phyloP scores from a whole-genome alignment of 2,329 filamentous ascomycete species.

The Scytalidium lignicola region DNA sequence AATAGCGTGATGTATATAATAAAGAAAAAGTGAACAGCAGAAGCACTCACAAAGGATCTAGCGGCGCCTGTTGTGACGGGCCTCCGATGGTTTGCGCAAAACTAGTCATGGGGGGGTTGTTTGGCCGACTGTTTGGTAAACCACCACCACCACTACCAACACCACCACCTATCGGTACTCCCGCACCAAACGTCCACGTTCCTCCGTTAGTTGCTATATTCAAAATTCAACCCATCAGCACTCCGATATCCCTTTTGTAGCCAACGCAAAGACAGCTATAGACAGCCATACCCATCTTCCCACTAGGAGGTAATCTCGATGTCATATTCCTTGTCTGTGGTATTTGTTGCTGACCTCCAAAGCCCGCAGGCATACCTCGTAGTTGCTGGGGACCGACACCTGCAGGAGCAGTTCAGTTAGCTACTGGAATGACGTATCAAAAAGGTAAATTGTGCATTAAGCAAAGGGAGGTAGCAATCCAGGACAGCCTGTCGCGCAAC shows the following conservation, averaged over 20 bases:
- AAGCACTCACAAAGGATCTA: conserved; percentile 59
- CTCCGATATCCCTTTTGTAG: neutral
- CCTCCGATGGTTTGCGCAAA: conserved; percentile 60
- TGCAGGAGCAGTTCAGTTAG: conserved; percentile 7
- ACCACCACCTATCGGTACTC: conserved; percentile 54
- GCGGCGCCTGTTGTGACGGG: conserved; percentile 54
- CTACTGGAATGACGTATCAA: neutral
- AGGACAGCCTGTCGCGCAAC: neutral
- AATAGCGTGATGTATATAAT: no score
- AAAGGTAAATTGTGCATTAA: neutral
- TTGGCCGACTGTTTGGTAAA: conserved; percentile 47
- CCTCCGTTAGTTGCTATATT: conserved; percentile 29
- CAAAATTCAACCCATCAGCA: conserved; percentile 16
- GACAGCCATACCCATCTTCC: conserved; percentile 53
- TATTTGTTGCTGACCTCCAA: conserved; percentile 52
- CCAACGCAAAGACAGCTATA: conserved; percentile 2
- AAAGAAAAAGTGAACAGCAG: neutral
- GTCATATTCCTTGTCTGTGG: conserved; percentile 52
- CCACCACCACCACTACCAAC: conserved; percentile 38
- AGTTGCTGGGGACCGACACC: conserved; percentile 54
- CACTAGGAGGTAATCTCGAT: conserved; percentile 58
- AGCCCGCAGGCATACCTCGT: conserved; percentile 56
- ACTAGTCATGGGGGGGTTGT: conserved; percentile 55
- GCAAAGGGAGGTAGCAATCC: neutral
- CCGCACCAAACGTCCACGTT: conserved; percentile 59